Evolutionary conservation across 345 rosid genomes (phyloP).

Genomic region (Conringia planisiliqua): DNA sequence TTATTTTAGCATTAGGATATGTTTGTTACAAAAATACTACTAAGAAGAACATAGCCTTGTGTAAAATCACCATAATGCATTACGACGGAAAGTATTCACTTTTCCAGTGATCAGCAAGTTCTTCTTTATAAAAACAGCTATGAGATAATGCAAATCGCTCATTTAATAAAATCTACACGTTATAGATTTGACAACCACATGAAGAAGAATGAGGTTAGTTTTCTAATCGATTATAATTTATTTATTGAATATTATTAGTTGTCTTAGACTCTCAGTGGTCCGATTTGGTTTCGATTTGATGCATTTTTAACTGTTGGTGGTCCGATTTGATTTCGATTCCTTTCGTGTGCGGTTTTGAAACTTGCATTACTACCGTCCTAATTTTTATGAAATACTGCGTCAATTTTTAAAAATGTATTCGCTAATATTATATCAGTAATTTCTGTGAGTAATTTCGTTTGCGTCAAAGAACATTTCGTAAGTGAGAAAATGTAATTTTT

Average conservation of each 20-base stretch:
- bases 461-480: no score
- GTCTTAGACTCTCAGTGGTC: neutral
- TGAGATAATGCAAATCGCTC: neutral
- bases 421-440: no score
- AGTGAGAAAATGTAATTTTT: no score
- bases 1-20: neutral
- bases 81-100: neutral
- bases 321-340: neutral
- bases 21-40: neutral
- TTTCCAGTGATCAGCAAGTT: constrained; percentile 5
- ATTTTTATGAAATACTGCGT: no score
- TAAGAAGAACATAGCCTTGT: no score
- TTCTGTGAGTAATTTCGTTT: no score
- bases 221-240: neutral
- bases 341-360: neutral
- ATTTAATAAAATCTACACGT: neutral
- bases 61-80: neutral
- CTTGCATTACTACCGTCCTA: neutral
- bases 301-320: neutral
- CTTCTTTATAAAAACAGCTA: neutral
- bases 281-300: constrained; percentile 5
- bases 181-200: constrained; percentile 15
- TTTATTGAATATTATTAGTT: neutral
- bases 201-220: neutral
- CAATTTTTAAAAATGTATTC: no score